phyloP scores from a whole-genome alignment of 257 asterid genomes.

The Gentiana macrophylla region DNA sequence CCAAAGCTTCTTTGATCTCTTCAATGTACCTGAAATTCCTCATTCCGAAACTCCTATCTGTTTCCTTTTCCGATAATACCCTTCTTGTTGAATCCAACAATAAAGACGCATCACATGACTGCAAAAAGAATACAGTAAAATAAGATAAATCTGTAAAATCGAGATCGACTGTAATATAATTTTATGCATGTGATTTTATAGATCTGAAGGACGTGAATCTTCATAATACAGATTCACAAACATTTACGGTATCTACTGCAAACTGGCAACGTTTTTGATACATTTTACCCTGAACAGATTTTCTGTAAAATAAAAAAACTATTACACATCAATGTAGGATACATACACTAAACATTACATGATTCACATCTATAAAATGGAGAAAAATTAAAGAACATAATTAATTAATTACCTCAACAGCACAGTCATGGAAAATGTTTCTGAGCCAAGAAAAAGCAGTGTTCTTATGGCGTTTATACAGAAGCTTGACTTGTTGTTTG shows the following conservation, averaged over 20 bases:
- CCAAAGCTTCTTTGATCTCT: conserved; percentile 77
- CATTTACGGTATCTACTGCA: too few species aligned
- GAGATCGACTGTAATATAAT: background rate
- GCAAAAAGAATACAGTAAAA: conserved; percentile 6
- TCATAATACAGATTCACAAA: too few species aligned
- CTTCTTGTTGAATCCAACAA: conserved; percentile 91
- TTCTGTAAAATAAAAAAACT: too few species aligned
- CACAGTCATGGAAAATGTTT: conserved; percentile 97
- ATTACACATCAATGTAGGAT: too few species aligned
- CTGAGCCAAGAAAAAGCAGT: conserved; percentile 98
- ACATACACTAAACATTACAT: too few species aligned
- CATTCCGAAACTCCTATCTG: conserved; percentile 95
- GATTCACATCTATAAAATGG: too few species aligned
- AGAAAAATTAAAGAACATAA: too few species aligned
- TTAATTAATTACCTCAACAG: conserved; percentile 52
- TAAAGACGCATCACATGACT: conserved; percentile 98
- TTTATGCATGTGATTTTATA: too few species aligned
- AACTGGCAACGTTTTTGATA: too few species aligned
- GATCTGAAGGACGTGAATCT: background rate
- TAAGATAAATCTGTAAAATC: background rate
- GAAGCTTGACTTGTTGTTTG: conserved; percentile 78
- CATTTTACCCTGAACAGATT: too few species aligned
- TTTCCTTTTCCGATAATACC: conserved; percentile 77
- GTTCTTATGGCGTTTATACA: conserved; percentile 97
- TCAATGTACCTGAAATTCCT: conserved; percentile 89